Base-by-base conservation (phyloP, 2,329 filamentous ascomycete genomes). In the Sporothrix variecibatus region DNA sequence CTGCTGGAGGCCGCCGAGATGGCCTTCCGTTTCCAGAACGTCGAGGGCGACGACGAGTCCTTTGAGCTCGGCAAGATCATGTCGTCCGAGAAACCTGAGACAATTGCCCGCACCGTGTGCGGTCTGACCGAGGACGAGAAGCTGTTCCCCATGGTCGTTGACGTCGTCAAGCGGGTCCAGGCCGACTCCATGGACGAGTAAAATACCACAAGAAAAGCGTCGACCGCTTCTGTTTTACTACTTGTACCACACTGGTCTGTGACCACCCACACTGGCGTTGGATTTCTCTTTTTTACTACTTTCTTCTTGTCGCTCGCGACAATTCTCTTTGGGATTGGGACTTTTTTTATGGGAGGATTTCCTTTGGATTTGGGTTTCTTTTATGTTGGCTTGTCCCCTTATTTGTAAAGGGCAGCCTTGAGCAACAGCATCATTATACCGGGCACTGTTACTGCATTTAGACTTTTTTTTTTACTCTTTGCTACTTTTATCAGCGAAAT, bases 1-100 rank as follows among this genome's bases (percentile, higher is more conserved):
- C 88, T 99, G 40, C 86, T 98, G 72, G 92, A 92, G 74, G 93
- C 94, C 26, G 90, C 96, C 64, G 95, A 98, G 87, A 94, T 95
- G 90, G 92, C 94, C 7, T 92, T 99, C 82, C 93, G 93, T 76
- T 99, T 98, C 91, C 95, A 98, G 86, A 94, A 97, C 79, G 93
- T 98, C 73, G 90, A 95, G 78, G 94, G 91, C 15, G 96, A 99
- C 77, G 93, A 97, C 0, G 96, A 98, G 88, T 97, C 93, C 77
- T 87, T 85, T 77, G 91, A 97, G 84, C 88, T 99, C 12, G 93
- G 94, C 79, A 91, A 93, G 86, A 94, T 97, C 81, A 92, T 99
- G 85, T 90, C 92, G 75, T 87, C 91, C 76, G 88, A 92, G 80
- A 86, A 87, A 2, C 86, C 95, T 17, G 91, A 93, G 78, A 91